Evolutionary conservation across 495 filamentous ascomycete species (phyloP).

Genomic region (Cairneyella variabilis): DNA sequence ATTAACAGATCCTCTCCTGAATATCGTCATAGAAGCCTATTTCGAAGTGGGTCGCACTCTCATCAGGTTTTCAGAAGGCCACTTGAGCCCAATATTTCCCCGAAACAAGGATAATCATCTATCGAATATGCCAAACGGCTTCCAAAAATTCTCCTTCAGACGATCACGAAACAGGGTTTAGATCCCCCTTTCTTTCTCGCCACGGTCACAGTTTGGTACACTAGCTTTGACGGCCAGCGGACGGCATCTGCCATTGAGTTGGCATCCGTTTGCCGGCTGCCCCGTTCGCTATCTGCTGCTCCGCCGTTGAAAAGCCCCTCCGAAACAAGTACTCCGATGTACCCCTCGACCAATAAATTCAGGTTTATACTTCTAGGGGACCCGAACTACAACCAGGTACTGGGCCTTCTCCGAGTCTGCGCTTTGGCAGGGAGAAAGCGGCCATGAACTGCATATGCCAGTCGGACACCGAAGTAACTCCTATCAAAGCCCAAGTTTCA

Average conservation of each 20-base stretch:
- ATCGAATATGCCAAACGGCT: no score
- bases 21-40: constrained; percentile 1
- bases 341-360: not conserved
- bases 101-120: not conserved
- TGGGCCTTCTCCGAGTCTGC: no score
- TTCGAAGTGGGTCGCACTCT: not conserved
- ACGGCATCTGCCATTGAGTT: no score
- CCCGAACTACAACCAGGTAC: not conserved
- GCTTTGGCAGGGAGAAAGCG: not conserved
- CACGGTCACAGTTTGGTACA: not conserved
- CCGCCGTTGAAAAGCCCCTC: not conserved
- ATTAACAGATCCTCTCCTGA: constrained; percentile 4
- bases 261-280: not conserved
- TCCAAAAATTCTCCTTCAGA: not conserved
- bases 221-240: no score
- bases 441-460: not conserved
- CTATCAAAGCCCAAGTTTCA: not conserved
- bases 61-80: not conserved
- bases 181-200: not conserved
- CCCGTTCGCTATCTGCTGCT: not conserved
- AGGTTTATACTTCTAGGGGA: not conserved
- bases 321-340: not conserved
- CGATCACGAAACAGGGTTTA: not conserved
- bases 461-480: not conserved
- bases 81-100: not conserved